Evolutionary conservation across 2,329 filamentous ascomycete genomes (phyloP).

Genomic region (Amauroascus niger): DNA sequence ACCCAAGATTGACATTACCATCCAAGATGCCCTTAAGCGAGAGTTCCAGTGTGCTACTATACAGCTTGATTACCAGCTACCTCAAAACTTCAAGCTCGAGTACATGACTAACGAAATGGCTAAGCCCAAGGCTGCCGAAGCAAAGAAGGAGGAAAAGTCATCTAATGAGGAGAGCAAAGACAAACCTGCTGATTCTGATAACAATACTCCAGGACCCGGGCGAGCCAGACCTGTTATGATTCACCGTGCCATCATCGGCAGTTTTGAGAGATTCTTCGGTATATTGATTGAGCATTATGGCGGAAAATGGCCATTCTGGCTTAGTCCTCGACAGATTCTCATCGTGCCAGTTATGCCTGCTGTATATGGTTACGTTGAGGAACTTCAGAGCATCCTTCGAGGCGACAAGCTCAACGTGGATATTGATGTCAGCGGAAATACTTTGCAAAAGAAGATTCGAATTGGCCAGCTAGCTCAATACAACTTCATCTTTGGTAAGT

Average conservation of each 20-base stretch:
- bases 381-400: conserved; percentile 38
- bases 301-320: conserved; percentile 46
- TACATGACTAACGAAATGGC: conserved; percentile 65
- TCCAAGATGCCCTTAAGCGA: conserved; percentile 74
- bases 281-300: conserved; percentile 44
- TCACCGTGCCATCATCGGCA: conserved; percentile 43
- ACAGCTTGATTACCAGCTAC: conserved; percentile 82
- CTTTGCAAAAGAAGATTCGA: conserved; percentile 45
- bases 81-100: conserved; percentile 76
- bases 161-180: conserved; percentile 31
- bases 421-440: conserved; percentile 42
- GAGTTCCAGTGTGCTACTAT: conserved; percentile 89
- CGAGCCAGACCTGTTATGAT: conserved; percentile 44
- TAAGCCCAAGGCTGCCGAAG: conserved; percentile 32
- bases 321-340: conserved; percentile 43
- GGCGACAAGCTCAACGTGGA: conserved; percentile 41
- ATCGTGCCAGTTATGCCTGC: conserved; percentile 44
- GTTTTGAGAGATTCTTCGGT: conserved; percentile 44
- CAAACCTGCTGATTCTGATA: conserved; percentile 22
- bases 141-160: conserved; percentile 35
- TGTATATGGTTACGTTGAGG: conserved; percentile 41
- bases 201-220: conserved; percentile 30
- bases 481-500: conserved; percentile 44
- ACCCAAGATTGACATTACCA: conserved; percentile 95
- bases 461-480: conserved; percentile 41